Evolutionary conservation across 805 yeast genomes (phyloP).

Genomic region (Candida adriatica): DNA sequence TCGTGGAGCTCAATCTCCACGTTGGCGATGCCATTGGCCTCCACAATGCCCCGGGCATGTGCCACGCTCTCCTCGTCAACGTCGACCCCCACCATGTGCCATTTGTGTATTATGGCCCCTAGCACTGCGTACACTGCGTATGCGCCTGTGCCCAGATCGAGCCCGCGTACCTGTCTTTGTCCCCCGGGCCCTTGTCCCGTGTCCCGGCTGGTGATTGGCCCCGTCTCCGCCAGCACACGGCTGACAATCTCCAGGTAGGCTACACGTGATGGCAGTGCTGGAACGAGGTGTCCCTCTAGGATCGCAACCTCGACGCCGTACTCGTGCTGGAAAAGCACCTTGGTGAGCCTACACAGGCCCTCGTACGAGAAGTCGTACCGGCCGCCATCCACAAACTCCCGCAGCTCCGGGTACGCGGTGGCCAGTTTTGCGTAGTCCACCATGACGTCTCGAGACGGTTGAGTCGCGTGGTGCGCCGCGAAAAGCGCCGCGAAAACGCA

Average conservation of each 20-base stretch:
- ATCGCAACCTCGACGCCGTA: constrained; percentile 6
- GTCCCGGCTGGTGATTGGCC: not conserved
- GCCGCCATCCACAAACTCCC: constrained; percentile 1
- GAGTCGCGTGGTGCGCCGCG: too few relatives aligned
- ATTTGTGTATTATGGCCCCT: constrained; percentile 21
- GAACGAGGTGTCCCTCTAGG: constrained; percentile 12
- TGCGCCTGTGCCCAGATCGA: constrained; percentile 48
- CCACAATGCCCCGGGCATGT: constrained; percentile 24
- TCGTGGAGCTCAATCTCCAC: constrained; percentile 14
- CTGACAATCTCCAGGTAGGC: constrained; percentile 8
- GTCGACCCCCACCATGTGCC: constrained; percentile 37
- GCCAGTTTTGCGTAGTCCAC: constrained; percentile 3
- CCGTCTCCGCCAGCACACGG: constrained; percentile 2
- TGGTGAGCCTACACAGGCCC: constrained; percentile 16
- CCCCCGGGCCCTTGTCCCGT: too few relatives aligned
- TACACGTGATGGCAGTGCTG: constrained; percentile 15
- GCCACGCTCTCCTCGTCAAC: constrained; percentile 29
- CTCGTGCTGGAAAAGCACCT: constrained; percentile 8
- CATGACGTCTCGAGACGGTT: too few relatives aligned
- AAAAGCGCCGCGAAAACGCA: too few relatives aligned
- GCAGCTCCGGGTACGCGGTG: constrained; percentile 2
- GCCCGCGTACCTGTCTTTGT: constrained; percentile 18
- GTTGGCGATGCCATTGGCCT: constrained; percentile 21
- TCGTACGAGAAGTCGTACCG: constrained; percentile 5
- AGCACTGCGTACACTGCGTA: constrained; percentile 40